Conservation (phyloP, 306 rosid genomes). For the Myrica gale region DNA sequence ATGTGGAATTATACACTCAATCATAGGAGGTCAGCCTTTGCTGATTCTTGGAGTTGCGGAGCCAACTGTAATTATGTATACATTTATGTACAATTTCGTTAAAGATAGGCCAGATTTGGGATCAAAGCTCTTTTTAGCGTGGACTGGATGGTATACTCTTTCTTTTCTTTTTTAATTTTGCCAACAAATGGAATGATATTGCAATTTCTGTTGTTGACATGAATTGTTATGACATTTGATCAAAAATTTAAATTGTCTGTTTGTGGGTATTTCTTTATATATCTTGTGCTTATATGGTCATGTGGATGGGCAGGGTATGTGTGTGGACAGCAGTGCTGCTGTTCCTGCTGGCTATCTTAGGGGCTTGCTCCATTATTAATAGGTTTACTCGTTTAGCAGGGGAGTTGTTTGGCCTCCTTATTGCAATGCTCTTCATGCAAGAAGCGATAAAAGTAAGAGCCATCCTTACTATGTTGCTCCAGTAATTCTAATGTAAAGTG, state of each 20-base stretch:
- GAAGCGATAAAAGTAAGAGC: constrained; percentile 66
- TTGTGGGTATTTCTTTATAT: neutral
- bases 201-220: constrained; percentile 6
- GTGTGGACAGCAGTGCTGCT: constrained; percentile 70
- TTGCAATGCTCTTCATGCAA: constrained; percentile 84
- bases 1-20: constrained; percentile 80
- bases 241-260: neutral
- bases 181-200: constrained; percentile 14
- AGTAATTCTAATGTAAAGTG: constrained; percentile 7
- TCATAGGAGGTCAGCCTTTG: constrained; percentile 80
- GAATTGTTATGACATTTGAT: neutral
- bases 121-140: constrained; percentile 70
- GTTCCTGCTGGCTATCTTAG: constrained; percentile 68
- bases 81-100: constrained; percentile 76
- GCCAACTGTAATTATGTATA: constrained; percentile 85
- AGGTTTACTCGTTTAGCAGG: constrained; percentile 80
- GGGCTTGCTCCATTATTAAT: constrained; percentile 79
- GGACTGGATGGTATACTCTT: constrained; percentile 63
- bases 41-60: constrained; percentile 84
- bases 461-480: constrained; percentile 21
- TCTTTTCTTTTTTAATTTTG: neutral
- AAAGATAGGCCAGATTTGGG: constrained; percentile 73
- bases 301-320: constrained; percentile 58
- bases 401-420: constrained; percentile 83
- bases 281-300: constrained; percentile 13